Evolutionary conservation across 768 basidiomycete genomes (phyloP).

Genomic region (Termitomyces sp.): DNA sequence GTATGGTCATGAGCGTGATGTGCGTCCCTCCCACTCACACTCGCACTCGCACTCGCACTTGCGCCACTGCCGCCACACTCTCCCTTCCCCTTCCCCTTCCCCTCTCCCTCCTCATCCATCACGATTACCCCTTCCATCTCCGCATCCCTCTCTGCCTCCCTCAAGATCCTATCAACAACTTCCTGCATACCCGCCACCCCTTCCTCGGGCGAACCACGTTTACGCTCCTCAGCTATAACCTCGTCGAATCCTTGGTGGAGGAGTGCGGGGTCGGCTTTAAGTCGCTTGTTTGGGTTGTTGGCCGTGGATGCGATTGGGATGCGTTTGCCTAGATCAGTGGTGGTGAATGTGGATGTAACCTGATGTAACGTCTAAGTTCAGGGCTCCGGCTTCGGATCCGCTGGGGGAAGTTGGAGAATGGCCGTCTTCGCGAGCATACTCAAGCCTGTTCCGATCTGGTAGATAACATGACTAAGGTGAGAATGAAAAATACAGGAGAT

Average conservation of each 20-base stretch:
- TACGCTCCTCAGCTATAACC: not conserved
- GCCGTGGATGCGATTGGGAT: not conserved
- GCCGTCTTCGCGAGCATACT: not conserved
- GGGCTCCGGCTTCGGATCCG: not conserved
- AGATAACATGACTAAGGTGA: not conserved
- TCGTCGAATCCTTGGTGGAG: not conserved
- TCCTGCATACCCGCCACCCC: no score
- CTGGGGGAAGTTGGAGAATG: not conserved
- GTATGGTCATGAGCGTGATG: not conserved
- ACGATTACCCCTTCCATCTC: no score
- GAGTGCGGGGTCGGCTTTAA: not conserved
- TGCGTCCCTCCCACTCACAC: no score
- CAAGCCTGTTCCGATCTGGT: not conserved
- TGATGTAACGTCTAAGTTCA: not conserved
- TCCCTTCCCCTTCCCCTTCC: no score
- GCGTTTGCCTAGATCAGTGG: not conserved
- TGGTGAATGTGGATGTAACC: not conserved
- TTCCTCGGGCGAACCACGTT: no score
- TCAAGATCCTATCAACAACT: no score
- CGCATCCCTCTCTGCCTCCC: no score
- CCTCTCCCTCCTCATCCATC: no score
- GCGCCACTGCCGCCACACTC: not conserved
- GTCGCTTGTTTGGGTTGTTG: not conserved
- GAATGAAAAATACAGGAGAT: not conserved
- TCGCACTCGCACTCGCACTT: not conserved